These are phyloP conservation scores for Clavariopsis aquatica DNA, from an alignment of 495 filamentous ascomycete species.

Conservation along the genomic window DNA sequence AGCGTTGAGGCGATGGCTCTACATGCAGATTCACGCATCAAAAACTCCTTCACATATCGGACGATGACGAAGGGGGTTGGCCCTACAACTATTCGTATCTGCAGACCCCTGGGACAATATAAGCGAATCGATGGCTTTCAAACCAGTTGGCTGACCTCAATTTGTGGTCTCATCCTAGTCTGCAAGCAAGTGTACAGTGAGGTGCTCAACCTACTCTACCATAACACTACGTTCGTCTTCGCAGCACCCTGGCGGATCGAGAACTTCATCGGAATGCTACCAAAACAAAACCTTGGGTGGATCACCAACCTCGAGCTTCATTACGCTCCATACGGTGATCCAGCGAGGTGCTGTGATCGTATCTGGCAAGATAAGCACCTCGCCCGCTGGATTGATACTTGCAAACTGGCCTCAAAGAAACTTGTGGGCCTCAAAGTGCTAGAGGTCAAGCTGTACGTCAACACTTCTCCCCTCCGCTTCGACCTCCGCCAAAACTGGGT, in stretches of 20 bases:
- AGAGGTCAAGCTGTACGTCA: constrained; percentile 23
- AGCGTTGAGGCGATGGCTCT: constrained; percentile 10
- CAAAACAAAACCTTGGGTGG: constrained; percentile 7
- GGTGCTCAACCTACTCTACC: constrained; percentile 24
- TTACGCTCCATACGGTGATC: constrained; percentile 23
- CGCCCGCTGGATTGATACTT: constrained; percentile 7
- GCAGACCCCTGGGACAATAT: constrained; percentile 20
- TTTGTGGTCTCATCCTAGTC: constrained; percentile 33
- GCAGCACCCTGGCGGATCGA: constrained; percentile 22
- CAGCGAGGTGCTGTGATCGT: background rate
- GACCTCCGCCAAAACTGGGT: constrained; percentile 20
- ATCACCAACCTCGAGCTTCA: too few species aligned
- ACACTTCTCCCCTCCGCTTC: constrained; percentile 7
- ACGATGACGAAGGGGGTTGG: background rate
- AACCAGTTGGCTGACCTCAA: constrained; percentile 24
- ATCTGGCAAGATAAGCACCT: constrained; percentile 19
- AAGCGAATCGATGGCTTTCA: constrained; percentile 16
- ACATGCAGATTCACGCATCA: background rate
- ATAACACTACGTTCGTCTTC: constrained; percentile 31
- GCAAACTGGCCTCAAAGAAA: constrained; percentile 10
- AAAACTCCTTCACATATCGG: background rate
- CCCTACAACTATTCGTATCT: constrained; percentile 16
- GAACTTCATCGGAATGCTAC: constrained; percentile 20
- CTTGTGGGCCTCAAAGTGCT: constrained; percentile 14
- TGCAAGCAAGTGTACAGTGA: constrained; percentile 29